Base-by-base conservation (phyloP, 139 green algal species). In the Chlamydomonas schloesseri region DNA sequence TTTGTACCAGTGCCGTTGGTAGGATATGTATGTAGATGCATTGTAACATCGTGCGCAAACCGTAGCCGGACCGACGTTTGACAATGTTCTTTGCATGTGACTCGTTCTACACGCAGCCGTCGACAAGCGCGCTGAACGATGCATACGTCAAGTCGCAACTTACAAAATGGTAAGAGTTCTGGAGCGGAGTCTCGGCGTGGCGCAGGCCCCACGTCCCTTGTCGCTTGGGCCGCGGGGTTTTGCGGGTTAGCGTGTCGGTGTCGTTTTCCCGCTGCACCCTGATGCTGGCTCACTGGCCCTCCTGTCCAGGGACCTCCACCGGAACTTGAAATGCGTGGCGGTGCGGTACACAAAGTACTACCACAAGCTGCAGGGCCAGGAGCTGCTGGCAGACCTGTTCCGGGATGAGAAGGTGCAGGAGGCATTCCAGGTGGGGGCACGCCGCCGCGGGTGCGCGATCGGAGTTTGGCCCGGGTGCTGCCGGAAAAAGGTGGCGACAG, bases 341-440 rank as follows among this genome's bases (percentile, higher is more conserved):
- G 93, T 95, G 47, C 84, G 83, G 26, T 95, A 94, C 81, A 91
- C 72, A 11, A 95, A 94, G 53, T 83, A 90, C 37, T 95, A 94
- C 64, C 90, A 93, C 73, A 92, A 92, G 53, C 87, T 95, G 81
- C 72, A 81, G 81, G 88, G 36, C 0, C 55, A 70, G 26, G 90
- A 95, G 84, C 81, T 95, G 8, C 10, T 90, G 0, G n/a, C 78
- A 23, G 92, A 95, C 64, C 81, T 95, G 79, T 58, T 95, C 33
- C 89, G 89, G 31, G 85, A 92, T 68, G 36, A 70, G 3, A 64
- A 78, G 29, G 77, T 90, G 1, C 91, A 91, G 64, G 46, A 87
- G 42, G 71, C 37, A 24, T 86, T 92, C 31, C 78, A 90, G 73
- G 86, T 93, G 37, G 15, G 46, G 26, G n/a, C n/a, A n/a, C n/a